Base-by-base conservation (phyloP, 768 basidiomycete species). In the Mycena latifolia region DNA sequence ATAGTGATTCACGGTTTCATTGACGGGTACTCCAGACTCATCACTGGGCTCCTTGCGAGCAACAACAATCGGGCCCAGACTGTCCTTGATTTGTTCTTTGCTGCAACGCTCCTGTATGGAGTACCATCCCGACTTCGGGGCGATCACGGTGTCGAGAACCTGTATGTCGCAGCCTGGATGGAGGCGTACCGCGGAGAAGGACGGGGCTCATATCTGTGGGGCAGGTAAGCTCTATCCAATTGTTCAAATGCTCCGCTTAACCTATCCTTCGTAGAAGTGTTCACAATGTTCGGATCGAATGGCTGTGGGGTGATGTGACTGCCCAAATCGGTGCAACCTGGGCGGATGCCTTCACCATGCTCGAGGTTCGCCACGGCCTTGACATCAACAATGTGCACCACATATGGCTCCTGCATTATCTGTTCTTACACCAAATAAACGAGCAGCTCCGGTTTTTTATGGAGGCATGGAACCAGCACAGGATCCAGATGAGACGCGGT, bases 81-180 rank as follows among this genome's bases (percentile, higher is more conserved):
- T 8, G 83, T 84, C 5, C 63, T 80, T 0, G 25, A 72, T 0
- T 61, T 81, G 0, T 82, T 82, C 56, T 54, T 73, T 0, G 45
- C 65, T 51, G 74, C 70, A 1, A 55, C 69, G 35, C 59, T 5
- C n/a, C n/a, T n/a, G n/a, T 73, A 77, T 71, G 77, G 80, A 2
- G 37, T 76, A 1, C 82, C 80, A 0, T 73, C 70, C 7, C 63
- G 76, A 2, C 31, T 79, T 5, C 61, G 78, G 9, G 82, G 80
- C 5, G 81, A 84, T 61, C 78, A 80, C 74, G 81, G 83, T 4
- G 67, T 67, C 11, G 79, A 82, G 65, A 82, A 83, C 65, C 28
- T 80, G 2, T 55, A 68, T 15, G 77, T 82, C 24, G 77, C 79
- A 10, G 71, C 72, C 24, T 77, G 65, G 60, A 80, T 79, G 73